A percentile compares a stretch with the other conserved stretches of the same genome.
Evolutionary conservation across 495 filamentous ascomycete species (phyloP).

Genomic region (Aspergillus funiculosus): DNA sequence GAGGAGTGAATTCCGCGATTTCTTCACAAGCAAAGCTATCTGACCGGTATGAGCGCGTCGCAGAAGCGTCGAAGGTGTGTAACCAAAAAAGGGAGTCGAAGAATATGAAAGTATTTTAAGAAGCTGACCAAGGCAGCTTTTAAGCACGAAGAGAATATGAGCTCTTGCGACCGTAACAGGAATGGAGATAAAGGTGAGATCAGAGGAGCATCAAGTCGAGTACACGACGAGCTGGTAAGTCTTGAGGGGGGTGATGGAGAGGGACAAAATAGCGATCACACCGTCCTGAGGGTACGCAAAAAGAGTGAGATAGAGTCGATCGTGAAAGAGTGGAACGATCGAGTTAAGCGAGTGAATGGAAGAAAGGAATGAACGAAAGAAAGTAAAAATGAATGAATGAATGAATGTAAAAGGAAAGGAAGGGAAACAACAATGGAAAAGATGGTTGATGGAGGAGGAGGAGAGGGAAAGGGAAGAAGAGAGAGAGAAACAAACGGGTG

Average conservation of each 20-base stretch:
- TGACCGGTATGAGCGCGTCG: conserved; percentile 37
- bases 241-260: conserved; percentile 20
- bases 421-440: conserved; percentile 25
- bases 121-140: conserved; percentile 42
- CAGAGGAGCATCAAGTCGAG: conserved; percentile 2
- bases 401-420: conserved; percentile 29
- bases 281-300: conserved; percentile 27
- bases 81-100: conserved; percentile 18
- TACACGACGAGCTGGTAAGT: conserved; percentile 17
- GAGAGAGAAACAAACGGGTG: conserved; percentile 12
- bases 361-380: conserved; percentile 20
- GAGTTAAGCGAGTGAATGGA: conserved; percentile 28
- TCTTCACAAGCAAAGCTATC: conserved; percentile 28
- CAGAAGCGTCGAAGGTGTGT: conserved; percentile 34
- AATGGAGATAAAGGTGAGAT: conserved; percentile 3
- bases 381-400: conserved; percentile 29
- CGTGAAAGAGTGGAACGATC: conserved; percentile 45
- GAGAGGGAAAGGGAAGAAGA: conserved; percentile 17
- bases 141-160: conserved; percentile 15
- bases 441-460: conserved; percentile 23
- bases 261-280: conserved; percentile 14
- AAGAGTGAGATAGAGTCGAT: conserved; percentile 26
- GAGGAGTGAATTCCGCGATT: conserved; percentile 17
- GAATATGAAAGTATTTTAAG: conserved; percentile 20
- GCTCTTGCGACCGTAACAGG: conserved; percentile 14